These are phyloP conservation scores for Monascus ruber DNA, from an alignment of 2,329 filamentous ascomycete genomes.

Conservation along the genomic window DNA sequence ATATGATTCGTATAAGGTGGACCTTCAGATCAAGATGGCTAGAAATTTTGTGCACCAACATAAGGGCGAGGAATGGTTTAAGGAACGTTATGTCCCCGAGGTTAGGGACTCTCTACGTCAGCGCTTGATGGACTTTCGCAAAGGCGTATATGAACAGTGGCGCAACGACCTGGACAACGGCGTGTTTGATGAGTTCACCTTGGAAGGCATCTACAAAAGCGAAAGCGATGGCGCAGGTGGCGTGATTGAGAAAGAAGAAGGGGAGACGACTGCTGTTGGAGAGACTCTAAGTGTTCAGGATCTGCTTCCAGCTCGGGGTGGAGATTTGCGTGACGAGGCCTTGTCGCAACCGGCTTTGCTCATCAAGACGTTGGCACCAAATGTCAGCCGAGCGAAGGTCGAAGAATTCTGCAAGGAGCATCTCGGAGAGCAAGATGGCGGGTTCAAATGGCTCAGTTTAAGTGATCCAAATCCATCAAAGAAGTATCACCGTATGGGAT, in stretches of 20 bases:
- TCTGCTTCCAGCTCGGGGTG: constrained; percentile 68
- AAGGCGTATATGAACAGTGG: constrained; percentile 73
- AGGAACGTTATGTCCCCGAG: constrained; percentile 81
- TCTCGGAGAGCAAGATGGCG: constrained; percentile 78
- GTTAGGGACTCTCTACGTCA: constrained; percentile 62
- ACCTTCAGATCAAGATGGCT: constrained; percentile 63
- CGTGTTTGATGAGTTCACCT: constrained; percentile 83
- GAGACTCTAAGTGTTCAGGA: constrained; percentile 90
- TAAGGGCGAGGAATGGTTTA: constrained; percentile 96
- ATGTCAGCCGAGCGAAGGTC: constrained; percentile 84
- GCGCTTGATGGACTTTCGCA: constrained; percentile 69
- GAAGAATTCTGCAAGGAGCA: constrained; percentile 93
- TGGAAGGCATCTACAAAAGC: constrained; percentile 87
- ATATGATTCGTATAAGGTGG: constrained; percentile 56
- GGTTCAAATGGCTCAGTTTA: constrained; percentile 90
- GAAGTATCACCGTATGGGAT: constrained; percentile 93
- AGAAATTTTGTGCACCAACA: constrained; percentile 82
- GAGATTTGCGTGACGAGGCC: constrained; percentile 80
- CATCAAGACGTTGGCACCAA: constrained; percentile 96
- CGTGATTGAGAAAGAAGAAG: constrained; percentile 85
- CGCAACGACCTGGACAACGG: constrained; percentile 75
- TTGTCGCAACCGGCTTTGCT: constrained; percentile 82
- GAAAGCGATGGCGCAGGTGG: constrained; percentile 81
- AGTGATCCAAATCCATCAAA: constrained; percentile 96
- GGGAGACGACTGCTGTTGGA: constrained; percentile 80